phyloP scores from a whole-genome alignment of 306 rosid species.

The Nissolia schottii region DNA sequence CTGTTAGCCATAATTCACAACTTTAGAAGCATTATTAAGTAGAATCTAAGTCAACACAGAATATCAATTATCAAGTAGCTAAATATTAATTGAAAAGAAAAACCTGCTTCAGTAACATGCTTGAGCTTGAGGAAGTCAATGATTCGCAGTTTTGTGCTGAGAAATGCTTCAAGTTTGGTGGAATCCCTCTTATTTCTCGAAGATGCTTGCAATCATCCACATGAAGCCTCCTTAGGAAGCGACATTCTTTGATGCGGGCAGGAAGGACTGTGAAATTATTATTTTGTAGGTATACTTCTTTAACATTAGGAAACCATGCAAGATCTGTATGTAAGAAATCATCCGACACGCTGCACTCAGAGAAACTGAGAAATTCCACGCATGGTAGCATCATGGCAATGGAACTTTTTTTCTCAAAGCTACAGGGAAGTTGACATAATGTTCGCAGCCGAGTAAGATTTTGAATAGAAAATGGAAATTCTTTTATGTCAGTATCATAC shows the following conservation, averaged over 20 bases:
- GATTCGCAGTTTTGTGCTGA: background rate
- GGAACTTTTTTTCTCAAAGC: background rate
- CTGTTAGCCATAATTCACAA: too few species aligned
- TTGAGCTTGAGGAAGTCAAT: background rate
- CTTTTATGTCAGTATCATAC: background rate
- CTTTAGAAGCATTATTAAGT: too few species aligned
- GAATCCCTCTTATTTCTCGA: slow-evolving; percentile 7
- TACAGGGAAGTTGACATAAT: background rate
- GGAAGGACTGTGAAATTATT: slow-evolving; percentile 6
- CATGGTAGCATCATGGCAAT: background rate
- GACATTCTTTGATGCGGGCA: background rate
- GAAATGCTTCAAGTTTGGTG: background rate
- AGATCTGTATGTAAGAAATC: background rate
- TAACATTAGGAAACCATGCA: background rate
- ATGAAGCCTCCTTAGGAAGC: accelerated
- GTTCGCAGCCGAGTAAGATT: background rate
- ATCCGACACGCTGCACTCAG: background rate
- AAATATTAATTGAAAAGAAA: too few species aligned
- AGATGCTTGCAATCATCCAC: background rate
- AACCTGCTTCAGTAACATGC: slow-evolving; percentile 1
- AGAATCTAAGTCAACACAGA: too few species aligned
- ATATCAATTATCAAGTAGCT: too few species aligned
- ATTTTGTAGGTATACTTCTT: background rate
- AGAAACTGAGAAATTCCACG: background rate
- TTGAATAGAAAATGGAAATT: slow-evolving; percentile 3